Evolutionary conservation across 306 rosid genomes (phyloP).

Genomic region (Prunus dulcis): DNA sequence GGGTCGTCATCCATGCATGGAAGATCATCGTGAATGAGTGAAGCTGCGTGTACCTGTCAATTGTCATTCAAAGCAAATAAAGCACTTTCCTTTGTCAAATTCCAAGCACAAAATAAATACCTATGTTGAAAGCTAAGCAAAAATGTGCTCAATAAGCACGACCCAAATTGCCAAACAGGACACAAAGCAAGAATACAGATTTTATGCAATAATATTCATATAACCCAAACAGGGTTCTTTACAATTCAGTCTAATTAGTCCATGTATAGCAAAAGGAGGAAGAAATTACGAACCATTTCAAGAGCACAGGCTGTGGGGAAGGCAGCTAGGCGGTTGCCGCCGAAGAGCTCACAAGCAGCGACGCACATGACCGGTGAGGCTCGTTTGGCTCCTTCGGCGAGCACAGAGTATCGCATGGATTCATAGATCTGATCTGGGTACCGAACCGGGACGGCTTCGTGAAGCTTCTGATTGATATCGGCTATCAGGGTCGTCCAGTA

Average conservation of each 20-base stretch:
- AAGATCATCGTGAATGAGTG: conserved; percentile 91
- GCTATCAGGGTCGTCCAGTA: conserved; percentile 67
- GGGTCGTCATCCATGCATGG: conserved; percentile 93
- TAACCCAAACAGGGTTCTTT: neutral
- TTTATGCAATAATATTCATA: neutral
- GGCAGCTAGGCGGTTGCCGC: conserved; percentile 74
- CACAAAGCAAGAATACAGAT: neutral
- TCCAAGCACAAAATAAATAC: neutral
- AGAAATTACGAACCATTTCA: conserved; percentile 61
- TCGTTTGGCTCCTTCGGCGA: conserved; percentile 79
- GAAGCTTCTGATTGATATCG: conserved; percentile 73
- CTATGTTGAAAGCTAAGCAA: neutral
- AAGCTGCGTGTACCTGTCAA: conserved; percentile 87
- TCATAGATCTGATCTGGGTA: conserved; percentile 76
- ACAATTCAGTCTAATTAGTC: neutral
- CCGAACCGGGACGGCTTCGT: conserved; percentile 68
- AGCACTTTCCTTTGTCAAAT: neutral
- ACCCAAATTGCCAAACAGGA: neutral
- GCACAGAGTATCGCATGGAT: conserved; percentile 84
- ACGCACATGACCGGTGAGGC: conserved; percentile 96
- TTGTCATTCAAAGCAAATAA: neutral
- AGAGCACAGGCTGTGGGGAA: conserved; percentile 97
- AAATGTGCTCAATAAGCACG: neutral
- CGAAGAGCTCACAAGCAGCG: conserved; percentile 83
- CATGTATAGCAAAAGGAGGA: neutral